These are phyloP conservation scores for Sarocladiaceae sp. DNA, from an alignment of 2,329 filamentous ascomycete genomes.

Conservation along the genomic window DNA sequence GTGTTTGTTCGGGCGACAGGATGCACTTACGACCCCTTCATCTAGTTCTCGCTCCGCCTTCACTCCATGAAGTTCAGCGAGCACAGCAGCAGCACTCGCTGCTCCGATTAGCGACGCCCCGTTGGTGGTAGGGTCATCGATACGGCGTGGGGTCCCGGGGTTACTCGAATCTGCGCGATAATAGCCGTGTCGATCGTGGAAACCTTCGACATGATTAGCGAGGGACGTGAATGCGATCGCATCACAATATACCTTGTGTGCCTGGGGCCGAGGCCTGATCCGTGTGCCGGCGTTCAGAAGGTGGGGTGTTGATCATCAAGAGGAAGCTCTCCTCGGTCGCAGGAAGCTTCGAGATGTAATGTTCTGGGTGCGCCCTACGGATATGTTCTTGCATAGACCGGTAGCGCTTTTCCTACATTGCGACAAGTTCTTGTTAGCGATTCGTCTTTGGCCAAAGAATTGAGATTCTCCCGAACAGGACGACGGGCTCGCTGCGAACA, in stretches of 20 bases:
- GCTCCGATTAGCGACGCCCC: slow-evolving; percentile 45
- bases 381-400: slow-evolving; percentile 99
- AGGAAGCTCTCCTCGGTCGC: slow-evolving; percentile 97
- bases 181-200: slow-evolving; percentile 60
- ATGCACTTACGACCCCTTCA: slow-evolving; percentile 58
- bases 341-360: slow-evolving; percentile 96
- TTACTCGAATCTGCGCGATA: slow-evolving; percentile 63
- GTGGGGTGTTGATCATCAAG: slow-evolving; percentile 91
- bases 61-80: slow-evolving; percentile 77
- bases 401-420: slow-evolving; percentile 79
- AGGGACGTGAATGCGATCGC: slow-evolving; percentile 3
- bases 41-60: slow-evolving; percentile 73
- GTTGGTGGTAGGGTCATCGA: slow-evolving; percentile 59
- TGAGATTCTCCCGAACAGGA: too few species aligned
- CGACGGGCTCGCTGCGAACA: neutral
- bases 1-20: slow-evolving; percentile 14
- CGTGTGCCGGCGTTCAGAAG: slow-evolving; percentile 61
- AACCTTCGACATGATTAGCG: slow-evolving; percentile 36
- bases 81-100: slow-evolving; percentile 73
- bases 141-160: slow-evolving; percentile 63
- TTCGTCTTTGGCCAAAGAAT: neutral
- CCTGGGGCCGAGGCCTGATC: slow-evolving; percentile 27
- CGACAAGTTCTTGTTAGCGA: neutral
- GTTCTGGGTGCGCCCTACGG: slow-evolving; percentile 89
- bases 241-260: slow-evolving; percentile 26